Evolutionary conservation across 75 land plant species (phyloP).

Genomic region (Chamaecyparis obtusa): DNA sequence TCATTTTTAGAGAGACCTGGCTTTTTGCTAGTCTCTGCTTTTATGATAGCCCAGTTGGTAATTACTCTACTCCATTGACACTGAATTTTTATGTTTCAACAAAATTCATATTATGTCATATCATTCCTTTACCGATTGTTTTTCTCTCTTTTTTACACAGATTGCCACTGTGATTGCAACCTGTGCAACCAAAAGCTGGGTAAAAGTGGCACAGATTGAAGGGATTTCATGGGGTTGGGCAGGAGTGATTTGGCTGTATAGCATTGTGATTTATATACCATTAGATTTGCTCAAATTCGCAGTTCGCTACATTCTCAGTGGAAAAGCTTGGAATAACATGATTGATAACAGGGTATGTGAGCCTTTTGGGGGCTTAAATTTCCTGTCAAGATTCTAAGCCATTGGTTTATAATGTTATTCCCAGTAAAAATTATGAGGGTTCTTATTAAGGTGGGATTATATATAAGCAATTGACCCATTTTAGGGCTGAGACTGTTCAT

Average conservation of each 20-base stretch:
- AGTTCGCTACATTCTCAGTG: slow-evolving; percentile 60
- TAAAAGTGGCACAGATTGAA: slow-evolving; percentile 40
- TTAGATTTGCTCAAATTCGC: slow-evolving; percentile 73
- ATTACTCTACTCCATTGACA: background rate
- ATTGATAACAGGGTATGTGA: slow-evolving; percentile 53
- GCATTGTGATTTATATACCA: slow-evolving; percentile 64
- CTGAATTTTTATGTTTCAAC: background rate
- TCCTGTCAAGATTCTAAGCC: background rate
- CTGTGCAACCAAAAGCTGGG: slow-evolving; percentile 51
- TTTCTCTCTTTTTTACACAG: slow-evolving; percentile 8
- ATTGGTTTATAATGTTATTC: too few species aligned
- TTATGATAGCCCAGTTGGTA: slow-evolving; percentile 66
- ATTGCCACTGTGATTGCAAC: slow-evolving; percentile 72
- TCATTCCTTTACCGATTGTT: background rate
- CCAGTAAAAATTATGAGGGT: too few species aligned
- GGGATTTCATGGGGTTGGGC: slow-evolving; percentile 91
- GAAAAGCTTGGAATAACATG: slow-evolving; percentile 64
- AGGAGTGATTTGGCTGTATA: slow-evolving; percentile 78
- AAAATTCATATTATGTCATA: background rate
- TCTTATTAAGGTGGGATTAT: too few species aligned
- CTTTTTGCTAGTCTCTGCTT: slow-evolving; percentile 50
- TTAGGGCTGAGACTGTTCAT: too few species aligned
- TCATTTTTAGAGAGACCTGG: slow-evolving; percentile 73
- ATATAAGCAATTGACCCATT: too few species aligned
- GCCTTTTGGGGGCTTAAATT: background rate